These are phyloP conservation scores for Rhinocladiella mackenziei DNA, from an alignment of 2,329 filamentous ascomycete species.

Conservation along the genomic window DNA sequence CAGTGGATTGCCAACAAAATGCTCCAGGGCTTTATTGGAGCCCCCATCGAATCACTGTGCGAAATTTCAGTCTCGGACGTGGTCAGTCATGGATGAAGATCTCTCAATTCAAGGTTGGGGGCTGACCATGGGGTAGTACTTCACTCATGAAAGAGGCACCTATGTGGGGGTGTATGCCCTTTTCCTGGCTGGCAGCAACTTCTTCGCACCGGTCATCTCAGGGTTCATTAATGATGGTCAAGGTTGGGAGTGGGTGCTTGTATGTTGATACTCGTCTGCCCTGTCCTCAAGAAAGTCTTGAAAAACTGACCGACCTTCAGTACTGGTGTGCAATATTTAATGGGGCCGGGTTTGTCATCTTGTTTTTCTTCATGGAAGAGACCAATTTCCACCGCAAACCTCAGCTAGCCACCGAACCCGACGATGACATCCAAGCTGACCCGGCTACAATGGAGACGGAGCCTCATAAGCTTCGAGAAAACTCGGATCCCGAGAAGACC, in stretches of 20 bases:
- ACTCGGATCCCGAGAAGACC: no score
- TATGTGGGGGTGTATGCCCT: constrained; percentile 25
- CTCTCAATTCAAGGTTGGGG: background rate
- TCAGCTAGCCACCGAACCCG: constrained; percentile 3
- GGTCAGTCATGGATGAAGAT: background rate
- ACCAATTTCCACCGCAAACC: constrained; percentile 16
- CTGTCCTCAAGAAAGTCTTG: background rate
- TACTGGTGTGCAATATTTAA: constrained; percentile 11
- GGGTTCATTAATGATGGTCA: constrained; percentile 27
- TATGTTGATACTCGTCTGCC: background rate
- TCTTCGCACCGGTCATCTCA: constrained; percentile 16
- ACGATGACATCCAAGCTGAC: background rate
- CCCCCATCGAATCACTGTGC: constrained; percentile 47
- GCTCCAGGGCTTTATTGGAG: constrained; percentile 46
- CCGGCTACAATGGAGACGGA: background rate
- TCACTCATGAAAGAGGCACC: constrained; percentile 25
- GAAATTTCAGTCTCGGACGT: constrained; percentile 46
- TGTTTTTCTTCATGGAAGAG: constrained; percentile 1
- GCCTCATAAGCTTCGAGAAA: background rate
- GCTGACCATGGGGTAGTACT: constrained; percentile 36
- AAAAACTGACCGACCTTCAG: background rate
- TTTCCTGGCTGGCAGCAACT: constrained; percentile 21
- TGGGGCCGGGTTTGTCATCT: background rate
- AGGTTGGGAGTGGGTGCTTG: constrained; percentile 27
- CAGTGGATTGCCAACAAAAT: constrained; percentile 49